These are phyloP conservation scores for Helianthus tuberosus DNA, from an alignment of 129 eudicot genomes.

Conservation along the genomic window DNA sequence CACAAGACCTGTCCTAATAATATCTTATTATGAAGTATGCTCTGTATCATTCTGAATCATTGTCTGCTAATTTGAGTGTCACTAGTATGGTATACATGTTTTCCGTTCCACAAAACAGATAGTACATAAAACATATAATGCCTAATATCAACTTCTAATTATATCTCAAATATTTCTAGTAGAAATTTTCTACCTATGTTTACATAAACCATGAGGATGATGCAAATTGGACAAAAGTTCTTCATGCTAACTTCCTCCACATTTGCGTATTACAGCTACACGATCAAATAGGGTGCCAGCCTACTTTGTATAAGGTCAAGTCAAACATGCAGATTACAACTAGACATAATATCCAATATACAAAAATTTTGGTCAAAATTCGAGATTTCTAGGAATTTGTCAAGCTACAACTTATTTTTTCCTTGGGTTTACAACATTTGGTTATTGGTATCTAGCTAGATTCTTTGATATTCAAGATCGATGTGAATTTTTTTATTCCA, in stretches of 20 bases:
- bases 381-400: background rate
- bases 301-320: background rate
- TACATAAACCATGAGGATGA: background rate
- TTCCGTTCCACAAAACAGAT: background rate
- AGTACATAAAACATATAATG: too few species aligned
- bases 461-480: background rate
- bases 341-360: background rate
- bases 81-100: slow-evolving; percentile 4
- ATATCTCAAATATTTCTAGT: background rate
- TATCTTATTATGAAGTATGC: slow-evolving; percentile 7
- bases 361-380: background rate
- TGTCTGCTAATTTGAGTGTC: background rate
- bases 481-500: background rate
- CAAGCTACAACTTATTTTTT: background rate
- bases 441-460: background rate
- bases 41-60: background rate
- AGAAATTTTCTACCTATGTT: background rate
- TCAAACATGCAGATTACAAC: background rate
- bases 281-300: background rate
- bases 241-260: slow-evolving; percentile 1
- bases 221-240: background rate
- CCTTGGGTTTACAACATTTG: background rate
- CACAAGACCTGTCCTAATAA: background rate
- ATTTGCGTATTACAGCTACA: background rate
- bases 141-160: background rate